Evolutionary conservation across 345 rosid genomes (phyloP).

Genomic region (Boechera stricta): DNA sequence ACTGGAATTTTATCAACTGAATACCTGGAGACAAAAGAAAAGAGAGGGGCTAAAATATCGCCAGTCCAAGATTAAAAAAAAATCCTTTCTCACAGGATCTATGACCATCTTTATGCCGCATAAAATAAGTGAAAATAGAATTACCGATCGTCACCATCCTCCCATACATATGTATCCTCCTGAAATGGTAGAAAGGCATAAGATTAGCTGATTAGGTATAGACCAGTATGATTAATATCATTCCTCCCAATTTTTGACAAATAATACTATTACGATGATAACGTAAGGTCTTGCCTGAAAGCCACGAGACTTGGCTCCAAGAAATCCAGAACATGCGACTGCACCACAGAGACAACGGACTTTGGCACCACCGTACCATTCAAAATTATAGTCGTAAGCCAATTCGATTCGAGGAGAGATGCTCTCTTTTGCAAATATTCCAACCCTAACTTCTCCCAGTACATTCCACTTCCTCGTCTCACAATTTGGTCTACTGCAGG

Average conservation of each 20-base stretch:
- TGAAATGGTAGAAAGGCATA: conserved; percentile 40
- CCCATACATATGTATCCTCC: conserved; percentile 98
- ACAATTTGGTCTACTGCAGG: conserved; percentile 85
- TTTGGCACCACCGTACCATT: conserved; percentile 97
- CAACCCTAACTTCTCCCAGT: conserved; percentile 91
- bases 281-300: conserved; percentile 66
- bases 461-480: conserved; percentile 99
- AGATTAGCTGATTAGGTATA: not conserved
- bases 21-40: conserved; percentile 57
- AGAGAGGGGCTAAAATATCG: not conserved
- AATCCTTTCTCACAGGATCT: not conserved
- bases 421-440: conserved; percentile 89
- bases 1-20: conserved; percentile 88
- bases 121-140: not conserved
- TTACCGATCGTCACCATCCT: conserved; percentile 92
- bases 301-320: conserved; percentile 98
- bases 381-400: conserved; percentile 89
- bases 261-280: conserved; percentile 11
- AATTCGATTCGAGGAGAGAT: conserved; percentile 70
- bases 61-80: not conserved
- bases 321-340: conserved; percentile 82
- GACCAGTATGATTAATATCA: not conserved
- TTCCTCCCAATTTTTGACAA: not conserved
- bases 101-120: not conserved
- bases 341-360: conserved; percentile 98